Percentiles rank a stretch among this genome's conserved stretches.
Evolutionary conservation across 139 green algal species (phyloP).

Genomic region (Coelastrella sp.): DNA sequence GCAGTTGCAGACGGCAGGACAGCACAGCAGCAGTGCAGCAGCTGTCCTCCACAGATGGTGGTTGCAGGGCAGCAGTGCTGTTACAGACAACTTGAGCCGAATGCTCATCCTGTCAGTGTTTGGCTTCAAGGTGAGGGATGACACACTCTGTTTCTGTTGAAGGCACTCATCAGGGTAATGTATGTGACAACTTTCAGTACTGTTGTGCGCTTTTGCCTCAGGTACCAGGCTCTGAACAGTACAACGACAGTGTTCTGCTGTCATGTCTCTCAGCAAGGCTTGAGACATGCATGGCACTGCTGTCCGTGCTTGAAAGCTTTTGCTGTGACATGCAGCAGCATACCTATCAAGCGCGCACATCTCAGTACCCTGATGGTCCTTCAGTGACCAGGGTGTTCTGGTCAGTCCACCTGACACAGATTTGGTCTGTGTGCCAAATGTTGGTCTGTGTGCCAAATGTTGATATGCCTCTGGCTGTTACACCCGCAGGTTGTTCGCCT

Average conservation of each 20-base stretch:
- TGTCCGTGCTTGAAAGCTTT: too few relatives aligned
- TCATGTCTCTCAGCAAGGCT: not conserved
- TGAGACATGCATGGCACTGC: too few relatives aligned
- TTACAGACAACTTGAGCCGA: slow-evolving; percentile 74
- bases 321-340: too few relatives aligned
- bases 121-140: slow-evolving; percentile 84
- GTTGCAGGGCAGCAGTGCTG: slow-evolving; percentile 49
- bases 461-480: too few relatives aligned
- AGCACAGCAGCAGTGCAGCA: slow-evolving; percentile 2
- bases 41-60: slow-evolving; percentile 43
- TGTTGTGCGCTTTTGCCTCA: too few relatives aligned
- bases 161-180: too few relatives aligned
- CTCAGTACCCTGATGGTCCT: too few relatives aligned
- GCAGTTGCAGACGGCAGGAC: slow-evolving; percentile 22
- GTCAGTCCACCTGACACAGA: not conserved
- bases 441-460: not conserved
- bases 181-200: too few relatives aligned
- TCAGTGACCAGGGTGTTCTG: too few relatives aligned
- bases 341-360: too few relatives aligned
- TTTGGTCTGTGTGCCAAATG: not conserved
- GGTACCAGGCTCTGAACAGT: not conserved
- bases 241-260: not conserved
- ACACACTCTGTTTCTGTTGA: not conserved
- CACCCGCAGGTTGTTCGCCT: not conserved
- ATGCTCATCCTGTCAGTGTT: slow-evolving; percentile 89